A percentile compares a stretch with the other conserved stretches of the same genome.
Evolutionary conservation across 2,329 filamentous ascomycete genomes (phyloP).

Genomic region (Aspergillus hortae): DNA sequence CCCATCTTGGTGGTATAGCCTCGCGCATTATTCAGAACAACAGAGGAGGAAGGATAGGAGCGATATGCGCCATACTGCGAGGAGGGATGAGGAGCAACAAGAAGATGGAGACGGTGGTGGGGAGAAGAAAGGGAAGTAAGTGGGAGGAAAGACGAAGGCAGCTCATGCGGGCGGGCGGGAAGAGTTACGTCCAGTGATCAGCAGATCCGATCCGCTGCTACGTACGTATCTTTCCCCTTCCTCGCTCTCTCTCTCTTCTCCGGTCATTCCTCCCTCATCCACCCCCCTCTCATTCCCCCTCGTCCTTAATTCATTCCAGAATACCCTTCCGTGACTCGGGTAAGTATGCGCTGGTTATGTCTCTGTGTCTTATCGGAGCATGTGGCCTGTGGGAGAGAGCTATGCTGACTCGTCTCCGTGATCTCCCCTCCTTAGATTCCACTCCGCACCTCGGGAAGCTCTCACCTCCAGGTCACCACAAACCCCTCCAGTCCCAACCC

Average conservation of each 20-base stretch:
- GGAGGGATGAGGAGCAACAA: background rate
- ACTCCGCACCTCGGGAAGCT: slow-evolving; percentile 16
- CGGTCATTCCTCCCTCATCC: background rate
- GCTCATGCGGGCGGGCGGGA: slow-evolving; percentile 7
- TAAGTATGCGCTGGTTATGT: background rate
- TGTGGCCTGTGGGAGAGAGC: background rate
- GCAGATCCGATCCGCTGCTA: slow-evolving; percentile 11
- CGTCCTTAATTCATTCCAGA: background rate
- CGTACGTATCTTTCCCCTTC: slow-evolving; percentile 1
- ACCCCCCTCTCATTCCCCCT: background rate
- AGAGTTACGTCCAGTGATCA: slow-evolving; percentile 11
- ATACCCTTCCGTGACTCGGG: background rate
- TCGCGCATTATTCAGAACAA: slow-evolving; percentile 29
- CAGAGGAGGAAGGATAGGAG: slow-evolving; percentile 2
- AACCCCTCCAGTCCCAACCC: slow-evolving; percentile 22
- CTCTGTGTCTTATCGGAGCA: background rate
- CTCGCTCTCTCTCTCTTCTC: background rate
- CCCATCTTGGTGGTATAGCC: slow-evolving; percentile 54
- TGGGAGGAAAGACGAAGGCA: slow-evolving; percentile 6
- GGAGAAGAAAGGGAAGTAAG: background rate
- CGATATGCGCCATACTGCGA: background rate
- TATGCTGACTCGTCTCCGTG: slow-evolving; percentile 14
- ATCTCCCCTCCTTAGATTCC: slow-evolving; percentile 9
- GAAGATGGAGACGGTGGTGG: background rate
- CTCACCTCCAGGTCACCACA: background rate